Conservation (phyloP, 805 yeast species). For the Pichia eremophila region DNA sequence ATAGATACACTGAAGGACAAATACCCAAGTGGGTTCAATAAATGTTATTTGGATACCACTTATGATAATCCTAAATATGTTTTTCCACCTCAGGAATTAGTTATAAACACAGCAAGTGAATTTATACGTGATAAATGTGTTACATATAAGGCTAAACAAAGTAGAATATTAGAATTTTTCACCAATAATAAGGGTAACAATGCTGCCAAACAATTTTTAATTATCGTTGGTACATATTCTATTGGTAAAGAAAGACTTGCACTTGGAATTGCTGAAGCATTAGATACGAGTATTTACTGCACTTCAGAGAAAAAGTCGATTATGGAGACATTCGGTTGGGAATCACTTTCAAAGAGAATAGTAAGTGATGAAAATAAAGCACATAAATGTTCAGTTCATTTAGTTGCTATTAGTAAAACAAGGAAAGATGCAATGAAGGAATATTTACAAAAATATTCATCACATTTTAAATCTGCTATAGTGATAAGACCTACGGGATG, state of each 20-base stretch:
- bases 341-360: constrained; percentile 30
- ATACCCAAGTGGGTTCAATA: constrained; percentile 33
- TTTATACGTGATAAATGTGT: constrained; percentile 31
- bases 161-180: constrained; percentile 32
- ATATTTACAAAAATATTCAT: constrained; percentile 40
- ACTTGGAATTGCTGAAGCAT: constrained; percentile 42
- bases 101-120: constrained; percentile 49
- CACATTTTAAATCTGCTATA: constrained; percentile 48
- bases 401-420: constrained; percentile 59
- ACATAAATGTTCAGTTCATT: constrained; percentile 48
- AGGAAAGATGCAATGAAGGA: constrained; percentile 35
- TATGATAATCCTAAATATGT: constrained; percentile 66
- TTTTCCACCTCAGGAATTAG: constrained; percentile 70
- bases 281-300: constrained; percentile 49
- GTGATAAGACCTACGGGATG: constrained; percentile 89
- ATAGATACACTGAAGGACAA: constrained; percentile 27
- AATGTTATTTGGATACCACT: constrained; percentile 82
- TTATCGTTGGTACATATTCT: constrained; percentile 78
- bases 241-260: constrained; percentile 92
- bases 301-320: constrained; percentile 38
- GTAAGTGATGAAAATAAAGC: constrained; percentile 31
- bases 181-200: background rate
- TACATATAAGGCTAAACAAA: constrained; percentile 18
- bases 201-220: constrained; percentile 26
- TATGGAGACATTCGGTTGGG: constrained; percentile 38